A percentile compares a stretch with the other conserved stretches of the same genome.
Conservation (phyloP, 352 stramenopile genomes). For the Hyaloperonospora brassicae region DNA sequence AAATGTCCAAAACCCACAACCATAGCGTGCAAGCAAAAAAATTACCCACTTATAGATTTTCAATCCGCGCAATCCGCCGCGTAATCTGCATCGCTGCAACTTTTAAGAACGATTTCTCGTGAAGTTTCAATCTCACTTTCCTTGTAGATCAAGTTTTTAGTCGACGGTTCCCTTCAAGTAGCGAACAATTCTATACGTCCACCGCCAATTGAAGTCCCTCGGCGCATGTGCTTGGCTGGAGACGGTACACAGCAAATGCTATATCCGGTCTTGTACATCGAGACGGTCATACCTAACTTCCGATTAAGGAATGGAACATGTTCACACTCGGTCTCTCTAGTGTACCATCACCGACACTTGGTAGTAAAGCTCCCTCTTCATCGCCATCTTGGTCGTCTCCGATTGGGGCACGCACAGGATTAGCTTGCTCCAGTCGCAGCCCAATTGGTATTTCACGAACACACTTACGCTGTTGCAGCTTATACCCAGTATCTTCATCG, state of each 20-base stretch:
- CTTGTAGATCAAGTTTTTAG: too few species aligned
- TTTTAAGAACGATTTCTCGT: background rate
- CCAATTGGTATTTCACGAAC: too few species aligned
- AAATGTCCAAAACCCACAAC: background rate
- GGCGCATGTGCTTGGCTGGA: background rate
- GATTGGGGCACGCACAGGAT: too few species aligned
- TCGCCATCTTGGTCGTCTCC: too few species aligned
- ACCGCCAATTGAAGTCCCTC: background rate
- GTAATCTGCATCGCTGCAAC: background rate
- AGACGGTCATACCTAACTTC: background rate
- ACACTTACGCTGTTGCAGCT: too few species aligned
- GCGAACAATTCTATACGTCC: background rate
- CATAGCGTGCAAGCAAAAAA: background rate
- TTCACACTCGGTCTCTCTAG: background rate
- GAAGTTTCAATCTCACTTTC: too few species aligned
- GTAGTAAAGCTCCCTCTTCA: too few species aligned
- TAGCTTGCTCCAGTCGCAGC: too few species aligned
- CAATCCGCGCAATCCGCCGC: background rate
- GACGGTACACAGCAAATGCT: background rate
- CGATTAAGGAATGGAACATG: background rate
- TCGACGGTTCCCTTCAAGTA: background rate
- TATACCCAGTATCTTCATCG: too few species aligned
- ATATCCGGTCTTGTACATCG: background rate
- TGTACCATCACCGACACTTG: background rate
- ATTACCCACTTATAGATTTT: background rate